Percentiles rank a stretch among this genome's conserved stretches.
Conservation (phyloP, 2,329 filamentous ascomycete species). For the Pseudopyrenochaeta lycopersici region DNA sequence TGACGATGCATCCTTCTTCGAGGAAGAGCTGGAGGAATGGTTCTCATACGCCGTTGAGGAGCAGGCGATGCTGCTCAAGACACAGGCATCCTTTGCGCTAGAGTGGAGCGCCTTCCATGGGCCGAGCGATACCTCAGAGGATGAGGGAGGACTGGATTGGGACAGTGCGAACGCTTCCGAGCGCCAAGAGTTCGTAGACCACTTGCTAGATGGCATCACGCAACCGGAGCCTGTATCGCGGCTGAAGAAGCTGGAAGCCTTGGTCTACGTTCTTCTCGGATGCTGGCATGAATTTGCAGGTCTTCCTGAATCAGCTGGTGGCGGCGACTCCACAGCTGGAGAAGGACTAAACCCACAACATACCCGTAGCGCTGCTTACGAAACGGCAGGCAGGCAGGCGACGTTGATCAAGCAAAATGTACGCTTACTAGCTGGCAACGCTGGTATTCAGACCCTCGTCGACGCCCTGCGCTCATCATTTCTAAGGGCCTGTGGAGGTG, state of each 20-base stretch:
- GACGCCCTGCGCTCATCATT: conserved; percentile 48
- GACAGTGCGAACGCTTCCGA: conserved; percentile 67
- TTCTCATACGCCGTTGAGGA: conserved; percentile 92
- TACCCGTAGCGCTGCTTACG: conserved; percentile 25
- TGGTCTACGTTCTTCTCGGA: conserved; percentile 58
- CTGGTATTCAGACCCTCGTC: conserved; percentile 53
- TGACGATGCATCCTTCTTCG: conserved; percentile 65
- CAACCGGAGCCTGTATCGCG: conserved; percentile 37
- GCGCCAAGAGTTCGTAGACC: conserved; percentile 65
- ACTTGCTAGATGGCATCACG: conserved; percentile 44
- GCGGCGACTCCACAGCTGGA: conserved; percentile 17
- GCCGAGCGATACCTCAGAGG: conserved; percentile 51
- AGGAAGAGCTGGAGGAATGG: conserved; percentile 96
- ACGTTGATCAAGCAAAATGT: conserved; percentile 57
- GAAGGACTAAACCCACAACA: conserved; percentile 14
- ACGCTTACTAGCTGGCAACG: conserved; percentile 51
- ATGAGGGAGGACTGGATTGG: conserved; percentile 67
- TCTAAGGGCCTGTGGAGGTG: conserved; percentile 40
- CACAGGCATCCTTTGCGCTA: conserved; percentile 79
- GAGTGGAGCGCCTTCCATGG: conserved; percentile 65
- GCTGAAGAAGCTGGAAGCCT: conserved; percentile 52
- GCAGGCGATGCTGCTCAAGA: conserved; percentile 77
- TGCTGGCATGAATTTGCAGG: conserved; percentile 62
- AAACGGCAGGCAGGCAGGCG: conserved; percentile 52
- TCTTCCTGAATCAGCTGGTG: conserved; percentile 14